Evolutionary conservation across 2,329 filamentous ascomycete species (phyloP).

Genomic region (Aspergillus ruber): DNA sequence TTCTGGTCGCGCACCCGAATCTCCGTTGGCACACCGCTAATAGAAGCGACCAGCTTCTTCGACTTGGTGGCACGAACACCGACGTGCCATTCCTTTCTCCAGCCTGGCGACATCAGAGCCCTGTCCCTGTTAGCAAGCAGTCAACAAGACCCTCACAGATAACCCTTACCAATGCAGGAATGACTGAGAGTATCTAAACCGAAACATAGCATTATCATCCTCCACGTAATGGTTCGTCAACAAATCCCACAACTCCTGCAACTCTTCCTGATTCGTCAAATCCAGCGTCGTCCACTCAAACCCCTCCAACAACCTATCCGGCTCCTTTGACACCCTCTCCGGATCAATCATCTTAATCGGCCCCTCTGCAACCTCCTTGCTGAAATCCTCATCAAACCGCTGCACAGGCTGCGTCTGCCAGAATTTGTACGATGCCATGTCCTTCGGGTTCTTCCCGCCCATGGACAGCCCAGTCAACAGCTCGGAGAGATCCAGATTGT

Average conservation of each 20-base stretch:
- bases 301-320: constrained; percentile 66
- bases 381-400: constrained; percentile 54
- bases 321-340: constrained; percentile 71
- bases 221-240: constrained; percentile 94
- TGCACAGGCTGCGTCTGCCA: constrained; percentile 97
- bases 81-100: constrained; percentile 91
- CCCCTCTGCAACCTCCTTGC: constrained; percentile 56
- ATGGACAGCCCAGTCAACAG: constrained; percentile 54
- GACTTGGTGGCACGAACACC: constrained; percentile 81
- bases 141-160: not conserved
- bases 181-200: constrained; percentile 87
- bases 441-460: constrained; percentile 82
- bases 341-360: constrained; percentile 75
- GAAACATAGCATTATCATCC: constrained; percentile 93
- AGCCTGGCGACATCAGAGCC: constrained; percentile 91
- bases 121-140: constrained; percentile 37
- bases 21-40: constrained; percentile 83
- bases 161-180: constrained; percentile 73
- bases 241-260: constrained; percentile 87
- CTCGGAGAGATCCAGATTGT: constrained; percentile 43
- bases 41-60: constrained; percentile 86
- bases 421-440: constrained; percentile 97
- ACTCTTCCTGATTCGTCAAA: constrained; percentile 65
- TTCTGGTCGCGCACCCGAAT: constrained; percentile 71
- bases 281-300: constrained; percentile 96